Evolutionary conservation across 495 filamentous ascomycete species (phyloP).

Genomic region (Daldinia caldariorum): DNA sequence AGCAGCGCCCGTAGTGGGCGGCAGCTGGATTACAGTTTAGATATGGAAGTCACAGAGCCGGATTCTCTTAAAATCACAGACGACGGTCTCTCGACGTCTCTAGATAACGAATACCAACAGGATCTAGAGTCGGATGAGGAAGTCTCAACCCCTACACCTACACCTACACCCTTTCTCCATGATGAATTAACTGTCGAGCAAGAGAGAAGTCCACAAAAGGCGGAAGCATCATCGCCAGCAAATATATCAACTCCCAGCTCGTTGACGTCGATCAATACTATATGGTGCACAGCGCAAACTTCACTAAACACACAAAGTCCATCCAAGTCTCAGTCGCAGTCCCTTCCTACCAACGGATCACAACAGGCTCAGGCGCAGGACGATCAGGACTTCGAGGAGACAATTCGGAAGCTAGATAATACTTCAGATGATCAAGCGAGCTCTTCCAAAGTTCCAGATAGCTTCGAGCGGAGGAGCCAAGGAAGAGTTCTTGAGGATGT

Average conservation of each 20-base stretch:
- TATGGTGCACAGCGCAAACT: constrained; percentile 49
- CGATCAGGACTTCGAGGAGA: constrained; percentile 51
- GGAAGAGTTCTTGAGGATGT: not conserved
- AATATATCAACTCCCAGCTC: constrained; percentile 43
- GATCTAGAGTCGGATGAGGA: constrained; percentile 21
- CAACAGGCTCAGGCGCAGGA: constrained; percentile 33
- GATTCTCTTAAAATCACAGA: constrained; percentile 43
- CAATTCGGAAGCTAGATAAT: constrained; percentile 50
- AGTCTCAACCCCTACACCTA: constrained; percentile 17
- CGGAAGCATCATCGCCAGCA: constrained; percentile 1
- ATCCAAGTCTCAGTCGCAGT: constrained; percentile 18
- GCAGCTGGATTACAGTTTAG: constrained; percentile 51
- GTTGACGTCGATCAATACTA: constrained; percentile 51
- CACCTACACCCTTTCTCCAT: constrained; percentile 20
- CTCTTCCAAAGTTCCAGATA: constrained; percentile 21
- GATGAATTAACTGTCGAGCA: constrained; percentile 14
- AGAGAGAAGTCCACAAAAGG: not conserved
- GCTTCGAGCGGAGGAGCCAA: constrained; percentile 23
- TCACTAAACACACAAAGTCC: constrained; percentile 43
- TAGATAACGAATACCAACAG: constrained; percentile 2
- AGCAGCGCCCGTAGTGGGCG: constrained; percentile 52
- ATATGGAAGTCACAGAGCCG: constrained; percentile 40
- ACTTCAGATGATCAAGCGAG: constrained; percentile 36
- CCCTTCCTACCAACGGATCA: constrained; percentile 26
- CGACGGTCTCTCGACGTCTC: constrained; percentile 16